These are phyloP conservation scores for Trichoderma sp. DNA, from an alignment of 2,329 filamentous ascomycete genomes.

Conservation along the genomic window DNA sequence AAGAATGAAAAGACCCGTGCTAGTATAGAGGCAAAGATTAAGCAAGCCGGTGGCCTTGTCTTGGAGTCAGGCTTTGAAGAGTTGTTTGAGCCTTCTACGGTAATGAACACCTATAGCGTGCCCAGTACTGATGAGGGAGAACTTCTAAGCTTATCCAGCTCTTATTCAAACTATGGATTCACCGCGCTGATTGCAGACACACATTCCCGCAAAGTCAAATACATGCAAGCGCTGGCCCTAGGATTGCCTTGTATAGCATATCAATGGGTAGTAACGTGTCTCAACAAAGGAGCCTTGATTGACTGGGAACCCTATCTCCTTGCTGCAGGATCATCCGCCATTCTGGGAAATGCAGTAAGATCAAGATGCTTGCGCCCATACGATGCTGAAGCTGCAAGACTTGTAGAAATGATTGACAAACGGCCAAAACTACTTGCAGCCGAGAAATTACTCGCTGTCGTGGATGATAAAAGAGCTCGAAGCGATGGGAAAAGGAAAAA, in stretches of 20 bases:
- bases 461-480: conserved; percentile 56
- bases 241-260: conserved; percentile 83
- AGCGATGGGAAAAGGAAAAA: conserved; percentile 54
- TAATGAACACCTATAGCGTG: conserved; percentile 39
- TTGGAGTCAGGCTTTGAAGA: conserved; percentile 77
- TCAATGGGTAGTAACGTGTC: conserved; percentile 77
- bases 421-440: conserved; percentile 66
- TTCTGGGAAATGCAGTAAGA: conserved; percentile 73
- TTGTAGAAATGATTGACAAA: conserved; percentile 58
- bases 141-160: conserved; percentile 54
- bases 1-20: conserved; percentile 43
- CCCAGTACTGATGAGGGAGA: conserved; percentile 36
- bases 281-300: conserved; percentile 61
- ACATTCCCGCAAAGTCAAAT: conserved; percentile 85
- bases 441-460: conserved; percentile 71
- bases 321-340: conserved; percentile 77
- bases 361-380: conserved; percentile 70
- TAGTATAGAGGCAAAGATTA: conserved; percentile 62
- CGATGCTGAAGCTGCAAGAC: conserved; percentile 55
- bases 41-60: conserved; percentile 70
- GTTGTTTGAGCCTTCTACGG: conserved; percentile 62
- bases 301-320: conserved; percentile 83
- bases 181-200: conserved; percentile 82
- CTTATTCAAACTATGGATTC: conserved; percentile 66
- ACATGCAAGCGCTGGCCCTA: conserved; percentile 90